phyloP scores from a whole-genome alignment of 345 rosid genomes.

The Microthlaspi erraticum region DNA sequence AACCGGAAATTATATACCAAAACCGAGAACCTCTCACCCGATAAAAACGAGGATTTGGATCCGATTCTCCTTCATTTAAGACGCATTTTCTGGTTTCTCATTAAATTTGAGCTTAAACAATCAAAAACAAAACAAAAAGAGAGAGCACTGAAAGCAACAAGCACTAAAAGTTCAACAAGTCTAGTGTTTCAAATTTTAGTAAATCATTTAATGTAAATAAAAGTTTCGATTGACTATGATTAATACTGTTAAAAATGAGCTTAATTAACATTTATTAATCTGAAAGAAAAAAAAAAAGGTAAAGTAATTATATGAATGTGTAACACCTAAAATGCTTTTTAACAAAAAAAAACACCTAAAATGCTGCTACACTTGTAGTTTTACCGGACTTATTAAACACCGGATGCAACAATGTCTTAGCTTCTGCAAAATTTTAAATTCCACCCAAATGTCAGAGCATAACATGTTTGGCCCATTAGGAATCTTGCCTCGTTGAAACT shows the following conservation, averaged over 20 bases:
- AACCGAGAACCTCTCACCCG: conserved; percentile 26
- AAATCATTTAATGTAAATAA: no score
- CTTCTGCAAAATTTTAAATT: conserved; percentile 21
- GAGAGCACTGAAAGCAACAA: no score
- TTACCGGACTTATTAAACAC: conserved; percentile 67
- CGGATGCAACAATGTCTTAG: conserved; percentile 37
- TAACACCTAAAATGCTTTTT: not conserved
- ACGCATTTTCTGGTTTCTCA: conserved; percentile 1
- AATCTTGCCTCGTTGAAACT: not conserved
- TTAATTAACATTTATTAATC: no score
- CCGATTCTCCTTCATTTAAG: conserved; percentile 8
- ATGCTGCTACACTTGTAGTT: conserved; percentile 33
- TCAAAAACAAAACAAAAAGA: not conserved
- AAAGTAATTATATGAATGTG: no score
- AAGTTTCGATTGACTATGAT: no score
- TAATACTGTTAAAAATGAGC: no score
- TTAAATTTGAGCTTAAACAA: not conserved
- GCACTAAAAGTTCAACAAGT: no score
- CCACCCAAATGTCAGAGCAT: not conserved
- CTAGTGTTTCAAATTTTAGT: not conserved
- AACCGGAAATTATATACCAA: conserved; percentile 25
- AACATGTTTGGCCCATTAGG: conserved; percentile 9
- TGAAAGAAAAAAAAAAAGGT: no score
- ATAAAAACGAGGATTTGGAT: conserved; percentile 23
- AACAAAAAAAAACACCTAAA: no score